A percentile compares a stretch with the other conserved stretches of the same genome.
Conservation (phyloP, 2,329 filamentous ascomycete species). For the Aspergillus sojae region DNA sequence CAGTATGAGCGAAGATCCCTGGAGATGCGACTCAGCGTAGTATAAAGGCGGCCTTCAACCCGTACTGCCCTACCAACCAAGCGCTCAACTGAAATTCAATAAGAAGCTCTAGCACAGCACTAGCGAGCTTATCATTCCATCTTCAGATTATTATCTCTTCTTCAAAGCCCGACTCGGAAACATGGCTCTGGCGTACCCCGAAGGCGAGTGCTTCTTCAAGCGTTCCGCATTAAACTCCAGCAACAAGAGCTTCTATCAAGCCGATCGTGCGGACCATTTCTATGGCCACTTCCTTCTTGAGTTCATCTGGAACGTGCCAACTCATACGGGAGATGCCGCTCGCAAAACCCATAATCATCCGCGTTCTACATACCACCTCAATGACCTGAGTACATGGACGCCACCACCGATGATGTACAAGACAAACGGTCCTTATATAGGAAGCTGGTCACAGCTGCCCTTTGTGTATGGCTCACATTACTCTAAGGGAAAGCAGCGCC, state of each 20-base stretch:
- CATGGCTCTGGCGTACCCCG: constrained; percentile 6
- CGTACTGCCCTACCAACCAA: no score
- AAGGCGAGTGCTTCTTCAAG: constrained; percentile 12
- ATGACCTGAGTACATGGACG: neutral
- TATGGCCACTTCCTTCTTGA: constrained; percentile 6
- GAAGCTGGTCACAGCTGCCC: neutral
- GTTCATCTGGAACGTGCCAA: constrained; percentile 7
- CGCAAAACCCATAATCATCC: neutral
- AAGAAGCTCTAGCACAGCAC: no score
- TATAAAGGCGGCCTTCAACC: no score
- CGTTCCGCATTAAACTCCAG: neutral
- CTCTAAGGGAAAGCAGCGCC: neutral
- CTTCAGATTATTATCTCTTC: no score
- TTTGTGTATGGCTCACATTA: constrained; percentile 4
- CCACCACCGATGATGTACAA: neutral
- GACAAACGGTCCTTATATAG: neutral
- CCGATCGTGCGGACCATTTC: constrained; percentile 10
- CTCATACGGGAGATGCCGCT: neutral
- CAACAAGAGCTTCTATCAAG: neutral
- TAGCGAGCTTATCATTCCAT: no score
- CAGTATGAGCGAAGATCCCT: no score
- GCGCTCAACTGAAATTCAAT: no score
- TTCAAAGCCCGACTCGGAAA: neutral
- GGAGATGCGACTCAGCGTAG: no score
- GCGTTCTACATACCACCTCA: neutral